Conservation (phyloP, 2,329 filamentous ascomycete genomes). For the Ophiocordyceps camponoti-floridani region DNA sequence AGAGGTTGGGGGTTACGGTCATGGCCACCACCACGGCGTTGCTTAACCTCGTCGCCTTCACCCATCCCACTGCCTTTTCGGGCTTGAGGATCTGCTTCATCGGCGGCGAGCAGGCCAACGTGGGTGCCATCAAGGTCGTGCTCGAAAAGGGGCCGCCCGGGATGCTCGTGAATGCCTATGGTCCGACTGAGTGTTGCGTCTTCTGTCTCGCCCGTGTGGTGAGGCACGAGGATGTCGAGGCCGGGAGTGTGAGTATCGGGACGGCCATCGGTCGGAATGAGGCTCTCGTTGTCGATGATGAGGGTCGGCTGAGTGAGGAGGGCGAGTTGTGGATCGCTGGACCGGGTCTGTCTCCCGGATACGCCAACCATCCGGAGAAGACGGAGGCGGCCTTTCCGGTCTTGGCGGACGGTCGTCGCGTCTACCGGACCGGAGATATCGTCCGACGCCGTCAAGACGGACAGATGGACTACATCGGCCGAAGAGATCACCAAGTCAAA, state of each 20-base stretch:
- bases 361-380: background rate
- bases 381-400: background rate
- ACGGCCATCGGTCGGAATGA: background rate
- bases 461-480: slow-evolving; percentile 8
- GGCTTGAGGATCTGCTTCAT: slow-evolving; percentile 1
- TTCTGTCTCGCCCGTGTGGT: background rate
- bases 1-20: background rate
- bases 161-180: background rate
- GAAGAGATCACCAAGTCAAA: slow-evolving; percentile 9
- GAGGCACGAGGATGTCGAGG: background rate
- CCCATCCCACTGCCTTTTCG: background rate
- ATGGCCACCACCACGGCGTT: background rate
- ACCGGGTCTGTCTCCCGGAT: background rate
- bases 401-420: background rate
- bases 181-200: background rate
- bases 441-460: slow-evolving; percentile 5
- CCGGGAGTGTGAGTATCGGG: background rate
- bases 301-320: background rate
- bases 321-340: slow-evolving; percentile 2
- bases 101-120: background rate
- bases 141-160: background rate
- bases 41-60: background rate
- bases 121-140: background rate
- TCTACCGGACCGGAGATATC: slow-evolving; percentile 8
- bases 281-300: background rate